Conservation (phyloP, 73 alveolate genomes). For the Blepharisma stoltei region DNA sequence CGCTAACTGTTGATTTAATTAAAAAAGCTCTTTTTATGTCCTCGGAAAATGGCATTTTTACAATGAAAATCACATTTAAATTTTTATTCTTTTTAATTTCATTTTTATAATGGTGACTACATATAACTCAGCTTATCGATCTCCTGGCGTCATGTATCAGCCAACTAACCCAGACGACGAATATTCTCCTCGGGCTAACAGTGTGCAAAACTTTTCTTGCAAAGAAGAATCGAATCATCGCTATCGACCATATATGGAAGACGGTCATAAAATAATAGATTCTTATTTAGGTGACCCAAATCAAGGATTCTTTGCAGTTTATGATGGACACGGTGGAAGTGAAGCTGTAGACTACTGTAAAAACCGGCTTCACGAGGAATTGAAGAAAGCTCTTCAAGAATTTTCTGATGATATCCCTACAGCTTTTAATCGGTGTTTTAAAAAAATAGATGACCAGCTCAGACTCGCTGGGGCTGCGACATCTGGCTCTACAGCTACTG, state of each 20-base stretch:
- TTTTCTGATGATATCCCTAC: constrained; percentile 42
- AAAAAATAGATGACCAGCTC: constrained; percentile 67
- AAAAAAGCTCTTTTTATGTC: too few relatives aligned
- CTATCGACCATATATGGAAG: constrained; percentile 91
- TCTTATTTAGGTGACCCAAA: constrained; percentile 75
- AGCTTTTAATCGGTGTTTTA: constrained; percentile 48
- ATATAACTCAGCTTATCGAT: too few relatives aligned
- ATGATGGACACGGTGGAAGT: constrained; percentile 98
- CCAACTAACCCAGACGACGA: not conserved
- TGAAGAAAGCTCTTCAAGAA: constrained; percentile 40
- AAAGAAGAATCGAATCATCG: constrained; percentile 83
- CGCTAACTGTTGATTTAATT: too few relatives aligned
- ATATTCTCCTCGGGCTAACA: constrained; percentile 31
- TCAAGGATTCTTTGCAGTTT: constrained; percentile 78
- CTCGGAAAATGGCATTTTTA: too few relatives aligned
- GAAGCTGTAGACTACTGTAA: constrained; percentile 72
- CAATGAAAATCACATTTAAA: too few relatives aligned
- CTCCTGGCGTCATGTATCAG: too few relatives aligned
- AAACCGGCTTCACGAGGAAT: not conserved
- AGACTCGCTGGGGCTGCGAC: constrained; percentile 72
- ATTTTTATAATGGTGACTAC: too few relatives aligned
- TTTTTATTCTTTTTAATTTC: too few relatives aligned
- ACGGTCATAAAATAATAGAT: constrained; percentile 67
- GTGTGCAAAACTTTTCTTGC: constrained; percentile 73
- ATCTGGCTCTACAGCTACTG: constrained; percentile 90